phyloP scores from a whole-genome alignment of 495 filamentous ascomycete species.

The Penicillium lividum region DNA sequence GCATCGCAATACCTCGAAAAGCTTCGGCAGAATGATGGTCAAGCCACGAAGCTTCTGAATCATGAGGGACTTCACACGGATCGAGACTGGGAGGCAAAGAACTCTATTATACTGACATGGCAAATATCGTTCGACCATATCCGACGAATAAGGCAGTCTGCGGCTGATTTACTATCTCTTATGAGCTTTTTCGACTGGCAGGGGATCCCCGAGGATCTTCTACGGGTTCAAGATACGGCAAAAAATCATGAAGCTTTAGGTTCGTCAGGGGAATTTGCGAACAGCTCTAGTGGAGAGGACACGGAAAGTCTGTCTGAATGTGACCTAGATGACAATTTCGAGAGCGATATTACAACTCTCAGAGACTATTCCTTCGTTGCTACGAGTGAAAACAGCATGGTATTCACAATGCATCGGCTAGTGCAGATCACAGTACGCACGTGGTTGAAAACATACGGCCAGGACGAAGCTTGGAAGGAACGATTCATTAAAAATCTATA shows the following conservation, averaged over 20 bases:
- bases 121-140: slow-evolving; percentile 36
- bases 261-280: background rate
- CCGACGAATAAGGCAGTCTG: slow-evolving; percentile 14
- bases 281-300: background rate
- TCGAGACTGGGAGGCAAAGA: slow-evolving; percentile 21
- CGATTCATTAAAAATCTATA: slow-evolving; percentile 40
- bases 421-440: slow-evolving; percentile 25
- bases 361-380: slow-evolving; percentile 45
- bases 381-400: slow-evolving; percentile 9
- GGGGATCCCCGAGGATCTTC: slow-evolving; percentile 11
- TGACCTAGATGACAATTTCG: slow-evolving; percentile 28
- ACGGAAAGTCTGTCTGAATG: background rate
- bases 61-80: slow-evolving; percentile 10
- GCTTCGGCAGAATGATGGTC: slow-evolving; percentile 21
- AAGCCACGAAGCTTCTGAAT: background rate
- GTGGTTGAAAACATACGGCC: slow-evolving; percentile 28
- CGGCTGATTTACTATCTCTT: slow-evolving; percentile 31
- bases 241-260: background rate
- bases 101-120: slow-evolving; percentile 32
- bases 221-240: background rate
- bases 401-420: slow-evolving; percentile 26
- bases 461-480: slow-evolving; percentile 35
- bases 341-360: slow-evolving; percentile 43
- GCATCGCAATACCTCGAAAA: slow-evolving; percentile 35
- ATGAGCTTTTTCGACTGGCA: slow-evolving; percentile 30